phyloP scores from a whole-genome alignment of 2,329 filamentous ascomycete species.

The Colletotrichum salicis region DNA sequence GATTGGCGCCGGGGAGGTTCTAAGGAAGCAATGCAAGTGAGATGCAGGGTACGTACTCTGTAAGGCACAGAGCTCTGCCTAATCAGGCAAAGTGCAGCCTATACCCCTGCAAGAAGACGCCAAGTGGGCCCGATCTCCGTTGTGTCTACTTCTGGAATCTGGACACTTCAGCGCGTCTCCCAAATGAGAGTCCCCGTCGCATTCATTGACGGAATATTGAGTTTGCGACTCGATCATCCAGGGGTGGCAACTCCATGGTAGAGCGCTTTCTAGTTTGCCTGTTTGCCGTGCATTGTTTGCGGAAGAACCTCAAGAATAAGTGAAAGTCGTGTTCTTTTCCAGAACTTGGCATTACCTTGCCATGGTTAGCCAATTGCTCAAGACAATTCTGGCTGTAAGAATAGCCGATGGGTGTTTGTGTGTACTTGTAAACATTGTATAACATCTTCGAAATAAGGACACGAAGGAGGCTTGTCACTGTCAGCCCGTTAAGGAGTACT shows the following conservation, averaged over 20 bases:
- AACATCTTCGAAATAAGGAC: not conserved
- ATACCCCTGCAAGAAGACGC: not conserved
- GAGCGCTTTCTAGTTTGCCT: not conserved
- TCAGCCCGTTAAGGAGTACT: constrained; percentile 24
- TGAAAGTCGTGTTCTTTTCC: not conserved
- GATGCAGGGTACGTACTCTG: not conserved
- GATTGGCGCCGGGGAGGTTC: not conserved
- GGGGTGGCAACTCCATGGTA: not conserved
- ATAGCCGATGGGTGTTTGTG: not conserved
- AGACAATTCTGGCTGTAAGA: not conserved
- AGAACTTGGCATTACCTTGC: not conserved
- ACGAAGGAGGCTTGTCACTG: constrained; percentile 6
- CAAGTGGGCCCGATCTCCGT: constrained; percentile 5
- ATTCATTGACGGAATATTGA: constrained; percentile 5
- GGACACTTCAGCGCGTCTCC: constrained; percentile 1
- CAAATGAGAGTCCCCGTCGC: not conserved
- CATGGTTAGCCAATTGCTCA: not conserved
- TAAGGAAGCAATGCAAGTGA: not conserved
- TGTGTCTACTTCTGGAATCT: constrained; percentile 50
- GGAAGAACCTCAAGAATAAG: not conserved
- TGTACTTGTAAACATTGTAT: not conserved
- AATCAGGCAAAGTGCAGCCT: not conserved
- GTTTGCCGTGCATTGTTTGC: not conserved
- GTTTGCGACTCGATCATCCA: not conserved
- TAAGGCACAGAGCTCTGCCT: not conserved